Base-by-base conservation (phyloP, 768 basidiomycete genomes). In the Kwoniella sp. region DNA sequence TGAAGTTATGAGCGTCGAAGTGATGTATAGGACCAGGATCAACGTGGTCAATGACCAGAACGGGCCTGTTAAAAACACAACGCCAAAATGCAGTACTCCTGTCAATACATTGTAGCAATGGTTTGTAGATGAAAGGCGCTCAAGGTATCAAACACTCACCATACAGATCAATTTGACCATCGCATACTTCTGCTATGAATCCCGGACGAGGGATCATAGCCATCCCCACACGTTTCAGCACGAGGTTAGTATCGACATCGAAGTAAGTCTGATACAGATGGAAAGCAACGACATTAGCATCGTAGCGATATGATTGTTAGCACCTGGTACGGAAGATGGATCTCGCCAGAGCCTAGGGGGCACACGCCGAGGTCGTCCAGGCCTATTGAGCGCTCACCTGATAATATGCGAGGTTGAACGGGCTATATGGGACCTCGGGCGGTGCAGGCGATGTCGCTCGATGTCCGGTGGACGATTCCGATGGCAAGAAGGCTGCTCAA, bases 1-100 rank as follows among this genome's bases (percentile, higher is more conserved):
- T 51, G 91, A 91, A 17, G 91, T 87, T 8, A 89, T 91, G 40
- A 98, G 88, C 33, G 91, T 92, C 1, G 95, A 96, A 25, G 90
- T 94, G 62, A 96, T 86, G 83, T 94, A 97, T 63, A 97, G 87
- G 0, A 88, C 85, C 76, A 98, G 91, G 48, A 96, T 89, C 66
- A 99, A 86, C 0, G 95, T 98, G 1, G 93, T 95, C 37, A 96
- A 85, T 0, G 94, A 92, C 95, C 95, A 99, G 83, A 99, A 97
- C 1, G 95, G 93, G 0, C 94, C 94, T 77, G 90, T 13, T 89
- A n/a, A 9, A 2, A 49, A 26, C n/a, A 33, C 22, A 91, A 90
- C 17, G 10, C 15, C 15, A 4, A 13, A n/a, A n/a, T n/a, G n/a
- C n/a, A n/a, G n/a, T n/a, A n/a, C n/a, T n/a, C n/a, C n/a, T n/a